These are phyloP conservation scores for Colletotrichum sansevieriae DNA, from an alignment of 2,329 filamentous ascomycete genomes.

Conservation along the genomic window DNA sequence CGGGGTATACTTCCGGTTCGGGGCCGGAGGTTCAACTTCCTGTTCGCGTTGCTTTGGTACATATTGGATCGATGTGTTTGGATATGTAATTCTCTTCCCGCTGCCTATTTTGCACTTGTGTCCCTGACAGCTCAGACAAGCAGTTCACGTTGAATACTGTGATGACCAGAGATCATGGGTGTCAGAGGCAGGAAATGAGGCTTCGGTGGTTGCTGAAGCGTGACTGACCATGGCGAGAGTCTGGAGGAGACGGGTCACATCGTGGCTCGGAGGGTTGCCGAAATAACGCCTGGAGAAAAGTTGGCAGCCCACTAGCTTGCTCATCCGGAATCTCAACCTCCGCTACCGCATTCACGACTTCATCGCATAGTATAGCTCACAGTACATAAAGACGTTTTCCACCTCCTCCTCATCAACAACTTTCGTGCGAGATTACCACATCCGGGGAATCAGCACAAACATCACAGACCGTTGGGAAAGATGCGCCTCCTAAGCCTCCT, in stretches of 20 bases:
- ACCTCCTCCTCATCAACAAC: not conserved
- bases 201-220: no score
- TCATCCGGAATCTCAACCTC: conserved; percentile 29
- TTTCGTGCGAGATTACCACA: no score
- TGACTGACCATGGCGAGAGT: no score
- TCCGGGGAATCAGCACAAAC: no score
- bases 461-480: no score
- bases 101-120: no score
- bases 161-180: no score
- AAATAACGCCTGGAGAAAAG: not conserved
- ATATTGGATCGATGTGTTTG: not conserved
- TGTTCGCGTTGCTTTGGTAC: not conserved
- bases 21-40: not conserved
- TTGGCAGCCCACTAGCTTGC: conserved; percentile 12
- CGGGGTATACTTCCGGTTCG: conserved; percentile 15
- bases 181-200: no score
- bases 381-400: not conserved
- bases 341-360: conserved; percentile 12
- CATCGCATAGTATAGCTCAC: no score
- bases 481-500: conserved; percentile 31
- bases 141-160: no score
- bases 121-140: no score
- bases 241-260: not conserved
- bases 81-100: no score
- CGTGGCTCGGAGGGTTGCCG: not conserved